Conservation (phyloP, 176 grass and related monocot species). For the Eremochloa ophiuroides region DNA sequence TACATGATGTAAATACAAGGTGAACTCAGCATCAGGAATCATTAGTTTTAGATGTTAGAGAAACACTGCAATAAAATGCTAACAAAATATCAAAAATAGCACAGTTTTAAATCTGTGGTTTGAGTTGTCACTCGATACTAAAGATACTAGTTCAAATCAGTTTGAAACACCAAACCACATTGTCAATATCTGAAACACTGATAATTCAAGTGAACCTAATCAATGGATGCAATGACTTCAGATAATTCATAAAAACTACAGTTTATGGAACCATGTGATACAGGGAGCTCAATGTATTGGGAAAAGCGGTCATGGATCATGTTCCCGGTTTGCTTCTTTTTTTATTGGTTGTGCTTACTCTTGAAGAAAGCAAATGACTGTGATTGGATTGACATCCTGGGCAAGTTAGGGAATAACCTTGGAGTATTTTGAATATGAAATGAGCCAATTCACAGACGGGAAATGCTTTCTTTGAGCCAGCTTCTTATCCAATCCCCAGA, state of each 20-base stretch:
- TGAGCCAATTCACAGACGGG: slow-evolving; percentile 99
- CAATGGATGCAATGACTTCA: background rate
- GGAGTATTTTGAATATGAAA: slow-evolving; percentile 99
- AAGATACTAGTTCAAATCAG: background rate
- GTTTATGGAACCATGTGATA: background rate
- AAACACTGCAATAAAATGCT: background rate
- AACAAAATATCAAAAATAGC: background rate
- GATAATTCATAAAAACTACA: background rate
- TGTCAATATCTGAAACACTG: slow-evolving; percentile 3
- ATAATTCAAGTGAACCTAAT: slow-evolving; percentile 12
- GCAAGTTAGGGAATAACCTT: slow-evolving; percentile 39
- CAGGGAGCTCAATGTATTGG: background rate
- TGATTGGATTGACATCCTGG: slow-evolving; percentile 23
- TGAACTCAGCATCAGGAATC: no score
- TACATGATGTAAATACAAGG: no score
- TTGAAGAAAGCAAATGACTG: background rate
- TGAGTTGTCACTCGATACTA: background rate
- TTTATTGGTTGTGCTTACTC: background rate
- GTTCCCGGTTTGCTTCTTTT: background rate
- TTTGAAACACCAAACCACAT: background rate
- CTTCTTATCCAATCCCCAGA: slow-evolving; percentile 99
- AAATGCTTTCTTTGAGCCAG: slow-evolving; percentile 99
- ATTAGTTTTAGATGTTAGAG: background rate
- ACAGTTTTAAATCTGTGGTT: background rate
- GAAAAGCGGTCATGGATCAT: background rate